A percentile compares a stretch with the other conserved stretches of the same genome.
phyloP scores from a whole-genome alignment of 192 early-diverging fungal genomes.

The Coemansia reversa region DNA sequence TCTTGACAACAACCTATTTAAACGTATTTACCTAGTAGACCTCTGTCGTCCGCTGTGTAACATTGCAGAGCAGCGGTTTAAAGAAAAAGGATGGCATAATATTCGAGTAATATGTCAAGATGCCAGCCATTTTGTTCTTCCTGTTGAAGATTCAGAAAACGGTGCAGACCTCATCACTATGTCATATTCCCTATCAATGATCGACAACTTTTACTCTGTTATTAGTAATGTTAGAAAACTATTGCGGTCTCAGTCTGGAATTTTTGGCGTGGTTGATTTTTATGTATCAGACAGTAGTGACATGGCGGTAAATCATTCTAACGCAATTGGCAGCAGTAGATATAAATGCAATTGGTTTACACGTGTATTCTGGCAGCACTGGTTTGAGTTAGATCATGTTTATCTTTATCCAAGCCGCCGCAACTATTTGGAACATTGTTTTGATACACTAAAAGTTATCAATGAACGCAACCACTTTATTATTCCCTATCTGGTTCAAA shows the following conservation, averaged over 20 bases:
- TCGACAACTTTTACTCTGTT: constrained; percentile 68
- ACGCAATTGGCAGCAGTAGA: constrained; percentile 49
- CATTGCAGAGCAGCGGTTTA: constrained; percentile 73
- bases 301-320: neutral
- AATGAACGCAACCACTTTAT: constrained; percentile 75
- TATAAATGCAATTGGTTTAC: constrained; percentile 77
- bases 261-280: constrained; percentile 80
- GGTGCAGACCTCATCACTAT: constrained; percentile 77
- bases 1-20: constrained; percentile 74
- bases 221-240: constrained; percentile 67
- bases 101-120: constrained; percentile 79
- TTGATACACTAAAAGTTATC: constrained; percentile 72
- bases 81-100: constrained; percentile 75
- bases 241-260: constrained; percentile 60
- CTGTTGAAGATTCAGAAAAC: constrained; percentile 57
- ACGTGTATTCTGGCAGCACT: constrained; percentile 83
- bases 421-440: constrained; percentile 81
- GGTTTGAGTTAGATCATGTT: constrained; percentile 85
- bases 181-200: constrained; percentile 90
- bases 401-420: constrained; percentile 75
- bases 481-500: constrained; percentile 66
- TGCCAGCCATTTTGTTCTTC: constrained; percentile 67
- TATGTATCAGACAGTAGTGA: constrained; percentile 59
- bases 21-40: constrained; percentile 77
- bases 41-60: constrained; percentile 79